phyloP scores from a whole-genome alignment of 2,329 filamentous ascomycete species.

The Pseudocercospora fijiensis region DNA sequence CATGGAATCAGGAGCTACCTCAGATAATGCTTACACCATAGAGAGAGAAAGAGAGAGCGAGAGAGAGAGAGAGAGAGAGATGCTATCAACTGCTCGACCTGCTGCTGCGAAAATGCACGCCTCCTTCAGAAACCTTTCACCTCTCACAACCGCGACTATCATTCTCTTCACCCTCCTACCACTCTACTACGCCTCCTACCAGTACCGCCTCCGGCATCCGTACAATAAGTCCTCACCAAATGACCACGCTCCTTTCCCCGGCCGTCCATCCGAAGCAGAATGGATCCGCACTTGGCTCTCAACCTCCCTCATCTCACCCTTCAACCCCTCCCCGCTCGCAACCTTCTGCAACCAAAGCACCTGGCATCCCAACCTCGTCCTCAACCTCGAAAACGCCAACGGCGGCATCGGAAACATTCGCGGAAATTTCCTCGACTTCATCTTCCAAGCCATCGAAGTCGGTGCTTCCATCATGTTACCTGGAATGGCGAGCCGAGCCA shows the following conservation, averaged over 20 bases:
- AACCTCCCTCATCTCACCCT: conserved; percentile 26
- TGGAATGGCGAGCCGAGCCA: conserved; percentile 22
- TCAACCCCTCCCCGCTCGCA: conserved; percentile 28
- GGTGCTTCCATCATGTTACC: conserved; percentile 42
- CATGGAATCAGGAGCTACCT: neutral
- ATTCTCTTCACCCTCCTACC: conserved; percentile 23
- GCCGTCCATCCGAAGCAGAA: conserved; percentile 1
- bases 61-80: neutral
- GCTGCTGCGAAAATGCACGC: neutral
- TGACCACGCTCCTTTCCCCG: neutral
- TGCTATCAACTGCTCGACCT: neutral
- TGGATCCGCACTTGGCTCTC: conserved; percentile 34
- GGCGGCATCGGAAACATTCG: conserved; percentile 44
- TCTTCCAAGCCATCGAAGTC: conserved; percentile 31
- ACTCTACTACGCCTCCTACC: conserved; percentile 29
- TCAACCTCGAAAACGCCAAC: conserved; percentile 46
- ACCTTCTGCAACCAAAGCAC: conserved; percentile 39
- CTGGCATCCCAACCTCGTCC: conserved; percentile 46
- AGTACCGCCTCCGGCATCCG: conserved; percentile 22
- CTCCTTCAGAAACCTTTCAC: neutral
- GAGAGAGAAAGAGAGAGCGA: neutral
- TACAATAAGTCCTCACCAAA: conserved; percentile 10
- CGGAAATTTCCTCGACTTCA: conserved; percentile 19
- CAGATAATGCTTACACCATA: neutral
- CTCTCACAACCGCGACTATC: neutral